phyloP scores from a whole-genome alignment of 73 alveolate species.

The Paramecium sonneborni region DNA sequence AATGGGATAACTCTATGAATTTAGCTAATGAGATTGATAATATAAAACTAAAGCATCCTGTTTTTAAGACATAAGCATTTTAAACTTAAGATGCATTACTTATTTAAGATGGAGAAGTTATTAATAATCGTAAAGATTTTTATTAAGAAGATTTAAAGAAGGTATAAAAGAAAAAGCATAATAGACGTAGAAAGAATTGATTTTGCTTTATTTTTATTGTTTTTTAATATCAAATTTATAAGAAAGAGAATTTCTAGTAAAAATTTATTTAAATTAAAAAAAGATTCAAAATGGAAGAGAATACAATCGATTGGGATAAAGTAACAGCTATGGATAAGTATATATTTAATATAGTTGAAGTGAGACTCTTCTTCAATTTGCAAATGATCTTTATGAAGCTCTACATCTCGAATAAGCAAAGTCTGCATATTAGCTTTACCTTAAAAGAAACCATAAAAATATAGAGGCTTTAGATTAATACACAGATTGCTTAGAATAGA shows the following conservation, averaged over 20 bases:
- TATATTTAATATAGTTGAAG: neutral
- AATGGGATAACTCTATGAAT: constrained; percentile 38
- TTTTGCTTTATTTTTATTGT: neutral
- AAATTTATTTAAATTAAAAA: neutral
- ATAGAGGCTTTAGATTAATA: neutral
- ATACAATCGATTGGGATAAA: constrained; percentile 33
- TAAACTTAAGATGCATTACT: constrained; percentile 1
- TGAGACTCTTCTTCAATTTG: neutral
- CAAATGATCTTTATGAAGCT: constrained; percentile 14
- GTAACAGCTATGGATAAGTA: constrained; percentile 27
- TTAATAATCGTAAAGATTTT: constrained; percentile 14
- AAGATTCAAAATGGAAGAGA: neutral
- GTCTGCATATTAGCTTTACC: neutral
- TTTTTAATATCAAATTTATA: neutral
- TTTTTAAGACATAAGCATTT: constrained; percentile 25
- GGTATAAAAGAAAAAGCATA: constrained; percentile 37
- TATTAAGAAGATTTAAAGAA: constrained; percentile 42
- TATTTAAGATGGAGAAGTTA: constrained; percentile 22
- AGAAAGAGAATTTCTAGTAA: neutral
- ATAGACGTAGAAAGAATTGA: constrained; percentile 45
- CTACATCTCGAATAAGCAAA: constrained; percentile 30
- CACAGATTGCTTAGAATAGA: constrained; percentile 22
- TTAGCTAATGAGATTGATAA: neutral
- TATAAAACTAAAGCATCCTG: constrained; percentile 21
- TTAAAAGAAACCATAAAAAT: neutral